Evolutionary conservation across 1,284 basidiomycete genomes (phyloP).

Genomic region (Cryptococcus maquisensis): DNA sequence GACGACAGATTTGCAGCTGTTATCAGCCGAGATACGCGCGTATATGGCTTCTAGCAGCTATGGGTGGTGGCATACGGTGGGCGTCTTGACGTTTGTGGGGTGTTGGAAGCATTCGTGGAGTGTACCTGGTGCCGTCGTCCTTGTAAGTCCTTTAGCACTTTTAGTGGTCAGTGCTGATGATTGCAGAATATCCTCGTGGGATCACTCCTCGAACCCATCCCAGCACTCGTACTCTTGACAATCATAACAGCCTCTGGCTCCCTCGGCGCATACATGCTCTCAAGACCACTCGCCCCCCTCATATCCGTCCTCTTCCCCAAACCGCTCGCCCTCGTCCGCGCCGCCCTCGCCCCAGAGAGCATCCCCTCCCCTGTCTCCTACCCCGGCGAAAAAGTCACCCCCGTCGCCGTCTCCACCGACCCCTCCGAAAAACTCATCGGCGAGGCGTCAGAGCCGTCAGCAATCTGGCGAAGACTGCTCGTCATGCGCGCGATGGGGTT

Average conservation of each 20-base stretch:
- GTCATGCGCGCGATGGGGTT: conserved; percentile 81
- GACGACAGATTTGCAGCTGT: conserved; percentile 47
- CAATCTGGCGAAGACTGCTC: conserved; percentile 76
- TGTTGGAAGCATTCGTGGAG: conserved; percentile 95
- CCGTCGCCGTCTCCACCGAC: conserved; percentile 33
- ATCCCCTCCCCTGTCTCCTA: conserved; percentile 17
- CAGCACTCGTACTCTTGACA: conserved; percentile 73
- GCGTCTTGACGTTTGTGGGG: conserved; percentile 76
- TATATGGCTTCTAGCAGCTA: conserved; percentile 44
- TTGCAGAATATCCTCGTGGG: conserved; percentile 80
- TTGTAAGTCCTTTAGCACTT: conserved; percentile 55
- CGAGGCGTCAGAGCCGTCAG: conserved; percentile 23
- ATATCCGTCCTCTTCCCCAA: conserved; percentile 73
- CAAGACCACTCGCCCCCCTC: conserved; percentile 76
- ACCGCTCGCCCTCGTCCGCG: conserved; percentile 64
- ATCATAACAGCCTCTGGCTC: conserved; percentile 81
- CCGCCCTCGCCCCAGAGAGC: conserved; percentile 39
- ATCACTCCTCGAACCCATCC: conserved; percentile 71
- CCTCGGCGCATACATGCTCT: conserved; percentile 67
- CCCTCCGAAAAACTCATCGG: conserved; percentile 27
- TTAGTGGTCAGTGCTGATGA: background rate
- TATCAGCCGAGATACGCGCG: conserved; percentile 45
- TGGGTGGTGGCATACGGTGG: conserved; percentile 54
- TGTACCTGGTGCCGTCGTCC: conserved; percentile 80
- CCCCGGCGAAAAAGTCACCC: conserved; percentile 42